A percentile compares a stretch with the other conserved stretches of the same genome.
phyloP scores from a whole-genome alignment of 345 rosid species.

The Gynandropsis gynandra region DNA sequence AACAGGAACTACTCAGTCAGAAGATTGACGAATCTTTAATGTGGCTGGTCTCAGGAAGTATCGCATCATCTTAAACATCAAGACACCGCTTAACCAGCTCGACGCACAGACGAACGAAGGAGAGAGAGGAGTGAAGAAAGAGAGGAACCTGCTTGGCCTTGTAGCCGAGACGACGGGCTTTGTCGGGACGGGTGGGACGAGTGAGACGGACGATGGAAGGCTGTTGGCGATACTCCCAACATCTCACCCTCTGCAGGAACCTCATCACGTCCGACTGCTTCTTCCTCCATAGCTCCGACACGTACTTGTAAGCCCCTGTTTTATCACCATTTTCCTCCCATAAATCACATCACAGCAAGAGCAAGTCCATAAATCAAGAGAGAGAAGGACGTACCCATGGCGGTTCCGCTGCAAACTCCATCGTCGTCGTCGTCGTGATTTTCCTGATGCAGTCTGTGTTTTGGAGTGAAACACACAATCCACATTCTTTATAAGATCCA shows the following conservation, averaged over 20 bases:
- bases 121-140: not conserved
- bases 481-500: conserved; percentile 56
- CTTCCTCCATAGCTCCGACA: conserved; percentile 88
- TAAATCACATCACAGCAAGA: no score
- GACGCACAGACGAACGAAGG: no score
- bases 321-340: not conserved
- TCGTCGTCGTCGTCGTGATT: no score
- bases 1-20: conserved; percentile 23
- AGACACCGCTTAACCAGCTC: conserved; percentile 32
- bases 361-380: no score
- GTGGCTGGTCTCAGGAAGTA: conserved; percentile 30
- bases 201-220: conserved; percentile 92
- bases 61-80: conserved; percentile 20
- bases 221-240: conserved; percentile 98
- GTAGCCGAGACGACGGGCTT: conserved; percentile 91
- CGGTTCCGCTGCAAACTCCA: no score
- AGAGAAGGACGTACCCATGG: no score
- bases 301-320: conserved; percentile 70
- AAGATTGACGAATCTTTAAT: conserved; percentile 15
- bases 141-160: conserved; percentile 88
- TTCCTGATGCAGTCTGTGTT: conserved; percentile 43
- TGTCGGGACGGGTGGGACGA: conserved; percentile 94
- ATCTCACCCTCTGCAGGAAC: conserved; percentile 94
- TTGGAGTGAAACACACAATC: conserved; percentile 56
- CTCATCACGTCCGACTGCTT: conserved; percentile 99